Percentiles rank a stretch among this genome's conserved stretches.
These are phyloP conservation scores for Penicillium janthinellum DNA, from an alignment of 2,329 filamentous ascomycete genomes.

Conservation along the genomic window DNA sequence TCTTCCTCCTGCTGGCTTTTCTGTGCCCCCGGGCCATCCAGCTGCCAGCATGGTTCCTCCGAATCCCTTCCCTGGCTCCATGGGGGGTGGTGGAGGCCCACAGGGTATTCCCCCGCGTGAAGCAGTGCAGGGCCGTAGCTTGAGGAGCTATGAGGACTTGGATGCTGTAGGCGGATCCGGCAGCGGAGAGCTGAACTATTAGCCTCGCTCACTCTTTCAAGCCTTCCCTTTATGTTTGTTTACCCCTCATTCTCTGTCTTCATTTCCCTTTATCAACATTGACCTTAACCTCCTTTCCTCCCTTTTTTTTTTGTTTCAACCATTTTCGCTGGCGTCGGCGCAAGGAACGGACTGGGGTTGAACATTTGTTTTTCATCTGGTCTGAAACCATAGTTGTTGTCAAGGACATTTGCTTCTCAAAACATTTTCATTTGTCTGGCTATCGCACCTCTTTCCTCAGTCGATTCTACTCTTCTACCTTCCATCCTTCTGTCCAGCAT, in stretches of 20 bases:
- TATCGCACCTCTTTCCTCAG: neutral
- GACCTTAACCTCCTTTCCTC: neutral
- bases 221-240: neutral
- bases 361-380: conserved; percentile 1
- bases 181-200: conserved; percentile 89
- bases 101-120: conserved; percentile 79
- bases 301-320: neutral
- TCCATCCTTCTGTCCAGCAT: conserved; percentile 12
- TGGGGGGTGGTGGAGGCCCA: conserved; percentile 67
- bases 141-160: conserved; percentile 97
- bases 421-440: neutral
- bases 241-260: neutral
- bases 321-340: conserved; percentile 15
- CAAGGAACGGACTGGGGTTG: conserved; percentile 18
- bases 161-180: conserved; percentile 78
- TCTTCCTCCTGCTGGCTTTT: conserved; percentile 30
- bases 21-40: conserved; percentile 43
- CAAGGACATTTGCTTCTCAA: neutral
- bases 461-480: neutral
- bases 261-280: neutral
- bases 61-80: conserved; percentile 48
- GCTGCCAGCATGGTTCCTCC: conserved; percentile 45
- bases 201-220: conserved; percentile 24
- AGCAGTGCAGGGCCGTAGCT: conserved; percentile 84
- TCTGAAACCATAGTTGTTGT: neutral